Percentiles rank a stretch among this genome's conserved stretches.
Conservation (phyloP, 345 rosid species). For the Gynandropsis gynandra region DNA sequence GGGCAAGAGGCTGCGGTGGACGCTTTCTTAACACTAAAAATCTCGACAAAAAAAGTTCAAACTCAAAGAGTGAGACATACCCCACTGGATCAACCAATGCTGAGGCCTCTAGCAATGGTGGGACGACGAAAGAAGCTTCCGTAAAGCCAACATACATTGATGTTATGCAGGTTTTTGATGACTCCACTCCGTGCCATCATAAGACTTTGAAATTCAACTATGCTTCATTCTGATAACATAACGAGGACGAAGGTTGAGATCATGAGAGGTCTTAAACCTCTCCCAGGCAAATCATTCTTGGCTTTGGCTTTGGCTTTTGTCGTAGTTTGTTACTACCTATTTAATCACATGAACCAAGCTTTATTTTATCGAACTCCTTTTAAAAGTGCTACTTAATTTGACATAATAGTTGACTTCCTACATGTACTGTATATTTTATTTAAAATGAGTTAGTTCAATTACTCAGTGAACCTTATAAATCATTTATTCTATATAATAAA, state of each 20-base stretch:
- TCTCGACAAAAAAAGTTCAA: constrained; percentile 19
- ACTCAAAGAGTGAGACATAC: constrained; percentile 23
- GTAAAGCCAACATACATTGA: constrained; percentile 20
- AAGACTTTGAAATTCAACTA: neutral
- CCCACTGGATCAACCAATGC: too few relatives aligned
- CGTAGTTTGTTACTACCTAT: neutral
- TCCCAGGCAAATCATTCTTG: constrained; percentile 74
- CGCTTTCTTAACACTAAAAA: constrained; percentile 58
- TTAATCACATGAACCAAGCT: neutral
- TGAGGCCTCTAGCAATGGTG: constrained; percentile 17
- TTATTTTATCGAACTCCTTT: too few relatives aligned
- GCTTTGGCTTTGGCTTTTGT: constrained; percentile 33
- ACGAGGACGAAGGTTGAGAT: neutral
- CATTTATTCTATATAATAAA: too few relatives aligned
- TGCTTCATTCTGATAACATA: neutral
- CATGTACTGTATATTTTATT: too few relatives aligned
- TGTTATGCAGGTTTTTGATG: neutral
- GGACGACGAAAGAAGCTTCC: constrained; percentile 17
- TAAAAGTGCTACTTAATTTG: too few relatives aligned
- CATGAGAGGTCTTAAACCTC: neutral
- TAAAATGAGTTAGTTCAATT: too few relatives aligned
- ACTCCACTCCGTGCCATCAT: neutral
- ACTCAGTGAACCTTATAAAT: too few relatives aligned
- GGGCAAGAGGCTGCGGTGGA: constrained; percentile 69
- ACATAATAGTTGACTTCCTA: too few relatives aligned